Evolutionary conservation across 352 stramenopile species (phyloP), one percentile per base, ranked within the genome.

Genomic region (Globisporangium radiosum): DNA sequence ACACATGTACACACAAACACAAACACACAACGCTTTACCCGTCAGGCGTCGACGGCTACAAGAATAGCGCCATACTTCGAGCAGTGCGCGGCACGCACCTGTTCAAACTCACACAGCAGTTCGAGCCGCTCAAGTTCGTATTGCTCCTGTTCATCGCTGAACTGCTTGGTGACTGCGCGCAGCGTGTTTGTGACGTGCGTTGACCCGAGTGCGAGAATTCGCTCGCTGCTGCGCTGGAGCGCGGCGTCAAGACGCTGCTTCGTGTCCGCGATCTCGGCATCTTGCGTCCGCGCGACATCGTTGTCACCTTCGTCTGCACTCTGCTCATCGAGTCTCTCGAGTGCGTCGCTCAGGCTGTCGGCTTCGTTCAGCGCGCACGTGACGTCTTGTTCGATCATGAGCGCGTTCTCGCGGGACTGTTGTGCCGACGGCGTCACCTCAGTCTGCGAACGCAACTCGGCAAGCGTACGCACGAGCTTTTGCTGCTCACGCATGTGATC

Each of bases 91-190:
- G 25, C 25, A 33, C 25, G 2, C 25, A 69, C 63, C 64, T 54
- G 25, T 45, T 66, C 64, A 33, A 70, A 70, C 7, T n/a, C 53
- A 15, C 38, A 66, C 19, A 38, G 64, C 6, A 14, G 15, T 7
- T 37, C 39, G 10, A 66, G 51, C 5, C 53, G 50, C 0, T 63
- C 42, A n/a, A 63, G 54, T n/a, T 70, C 59, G 13, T 56, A 54
- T 3, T 15, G 13, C 15, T 56, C 49, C 0, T 63, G 44, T 17
- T 66, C 54, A 0, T 57, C 40, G 33, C 0, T n/a, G n/a, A 47
- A 49, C 3, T 42, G 19, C n/a, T 64, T 63, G 5, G 43, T 13
- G 14, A 48, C 15, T 4, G 14, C 36, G 14, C 15, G 43, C 14
- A 66, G 43, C 42, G 55, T 40, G 17, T 66, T 56, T 8, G 57